Evolutionary conservation across 805 yeast species (phyloP), one percentile per base, ranked within the genome.

Genomic region (Candida odintsovae): DNA sequence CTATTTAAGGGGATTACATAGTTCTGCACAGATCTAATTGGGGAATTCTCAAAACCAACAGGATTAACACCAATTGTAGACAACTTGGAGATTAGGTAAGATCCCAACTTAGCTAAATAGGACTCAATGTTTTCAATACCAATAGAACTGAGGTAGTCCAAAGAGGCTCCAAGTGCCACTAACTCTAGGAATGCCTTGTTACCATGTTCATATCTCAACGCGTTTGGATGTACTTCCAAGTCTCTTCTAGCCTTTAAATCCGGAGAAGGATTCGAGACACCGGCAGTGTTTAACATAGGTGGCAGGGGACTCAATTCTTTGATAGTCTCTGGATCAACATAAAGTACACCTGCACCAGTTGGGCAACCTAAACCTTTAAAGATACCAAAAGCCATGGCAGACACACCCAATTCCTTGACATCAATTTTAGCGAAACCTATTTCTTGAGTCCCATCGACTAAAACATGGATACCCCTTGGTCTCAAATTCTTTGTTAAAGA

Each of bases 61-160:
- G 20, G 36, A 8, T 33, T 16, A 33, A 33, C 36, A n/a, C 36
- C 36, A 7, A 26, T 9, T 12, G 15, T 23, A 19, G 11, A 16
- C 16, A 42, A 26, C 15, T 36, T 12, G 21, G 15, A 11, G 15
- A 35, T 37, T 16, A 42, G 28, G 20, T 42, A 36, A 6, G 25
- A 15, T 10, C 44, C 44, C 6, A 42, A n/a, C 3, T 26, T 18
- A 16, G n/a, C 15, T 5, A 42, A 9, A 20, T 42, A 42, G n/a
- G 8, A 13, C 11, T 42, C 40, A 26, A 42, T 22, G 19, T 18
- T 42, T 16, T 42, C 40, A 28, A 42, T 42, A 35, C 44, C 44
- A 15, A 36, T 19, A 4, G 22, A 2, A 4, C 19, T 21, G 4
- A 42, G 11, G 12, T 6, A 42, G 12, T 36, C 44, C 4, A 42